Evolutionary conservation across 176 grass and related monocot species (phyloP), one percentile per base, ranked within the genome.

Genomic region (Raddia distichophylla): DNA sequence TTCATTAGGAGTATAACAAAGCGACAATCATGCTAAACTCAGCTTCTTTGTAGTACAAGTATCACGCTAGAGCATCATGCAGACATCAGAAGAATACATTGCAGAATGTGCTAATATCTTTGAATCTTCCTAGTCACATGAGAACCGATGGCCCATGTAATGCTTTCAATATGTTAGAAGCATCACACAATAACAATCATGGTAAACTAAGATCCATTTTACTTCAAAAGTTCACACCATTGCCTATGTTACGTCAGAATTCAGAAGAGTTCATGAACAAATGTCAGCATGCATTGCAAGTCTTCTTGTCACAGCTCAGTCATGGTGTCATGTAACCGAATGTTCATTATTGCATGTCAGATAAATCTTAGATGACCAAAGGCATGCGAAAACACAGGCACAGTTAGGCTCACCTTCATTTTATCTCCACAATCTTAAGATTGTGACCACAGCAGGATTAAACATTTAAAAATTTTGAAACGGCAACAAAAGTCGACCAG

Each of bases 341-440:
- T 56, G 49, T 48, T 40, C 32, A 81, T 50, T 74, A 2, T 80
- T 48, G 13, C 54, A 85, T 19, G 35, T 40, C 15, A 27, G 11
- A 48, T 49, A 57, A 46, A 80, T 73, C 40, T 73, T n/a, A 51
- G 46, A 33, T 69, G 54, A 74, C 60, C 51, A 44, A 7, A 47
- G 8, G 10, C 19, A 53, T 47, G 68, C 16, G n/a, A 60, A 81
- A 75, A 47, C 20, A 56, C 11, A 6, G 18, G 2, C 45, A 27
- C 6, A 6, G 11, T 53, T 76, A 35, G 58, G 8, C 35, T 82
- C 85, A 76, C 35, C 59, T 87, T 73, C 32, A 15, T 44, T 82
- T 69, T 55, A 34, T 2, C 16, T 9, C 1, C 11, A 27, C 0
- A 3, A 44, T 45, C 52, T 68, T 44, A 63, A 67, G 43, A 20